Base-by-base conservation (phyloP, 306 rosid species). In the Quercus suber region DNA sequence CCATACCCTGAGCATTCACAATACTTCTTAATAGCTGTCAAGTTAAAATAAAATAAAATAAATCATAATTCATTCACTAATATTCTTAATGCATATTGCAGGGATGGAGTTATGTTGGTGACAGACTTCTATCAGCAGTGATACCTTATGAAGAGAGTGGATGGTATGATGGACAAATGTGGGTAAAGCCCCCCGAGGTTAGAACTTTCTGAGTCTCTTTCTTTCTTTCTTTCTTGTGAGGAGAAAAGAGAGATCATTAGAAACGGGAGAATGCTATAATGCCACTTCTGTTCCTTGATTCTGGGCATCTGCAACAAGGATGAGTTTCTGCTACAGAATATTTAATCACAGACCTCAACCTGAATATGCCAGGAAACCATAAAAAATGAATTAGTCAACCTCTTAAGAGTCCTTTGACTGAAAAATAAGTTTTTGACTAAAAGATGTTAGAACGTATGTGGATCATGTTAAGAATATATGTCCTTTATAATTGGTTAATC, bases 91-190 rank as follows among this genome's bases (percentile, higher is more conserved):
- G 27, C 43, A 56, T 57, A 61, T 79, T 71, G 74, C 84, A 95
- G 98, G 99, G 99, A 70, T 95, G 99, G 99, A 95, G 99, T 81
- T 95, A 95, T 74, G 98, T 95, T 35, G 99, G 99, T 25, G 99
- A 95, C 56, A 89, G 98, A 83, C 96, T 95, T 81, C 89, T 95
- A 84, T 93, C 99, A 41, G 98, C 99, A 17, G 98, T 95, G 52
- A 90, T 95, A 78, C 99, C 99, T 63, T 95, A 95, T 23, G 99
- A 95, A 86, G 97, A 95, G 86, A 95, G 88, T 82, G 99, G 99
- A 67, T 95, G 99, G 99, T 95, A 95, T 74, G 99, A 95, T 5
- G 97, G 99, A 45, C 99, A 95, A 79, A 95, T 95, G 99, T 95
- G 98, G 99, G 99, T 93, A 21, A 95, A 95, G 86, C 97, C 99